A percentile compares a stretch with the other conserved stretches of the same genome.
Conservation (phyloP, 1,284 basidiomycete species). For the Pseudozyma sp. region DNA sequence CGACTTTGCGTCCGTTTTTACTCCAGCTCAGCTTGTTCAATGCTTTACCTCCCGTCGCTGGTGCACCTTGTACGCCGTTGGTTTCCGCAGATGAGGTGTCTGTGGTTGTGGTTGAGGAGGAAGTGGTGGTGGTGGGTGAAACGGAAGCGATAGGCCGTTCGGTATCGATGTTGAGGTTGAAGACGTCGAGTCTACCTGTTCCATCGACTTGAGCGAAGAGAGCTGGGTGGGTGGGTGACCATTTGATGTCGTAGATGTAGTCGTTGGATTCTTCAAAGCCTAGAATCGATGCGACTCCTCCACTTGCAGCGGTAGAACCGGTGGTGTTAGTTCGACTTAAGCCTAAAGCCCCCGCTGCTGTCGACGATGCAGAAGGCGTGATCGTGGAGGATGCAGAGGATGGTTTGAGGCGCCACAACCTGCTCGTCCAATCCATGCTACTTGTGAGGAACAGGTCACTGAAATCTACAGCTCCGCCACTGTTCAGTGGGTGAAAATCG, state of each 20-base stretch:
- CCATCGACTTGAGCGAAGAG: constrained; percentile 94
- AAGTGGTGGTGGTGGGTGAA: not conserved
- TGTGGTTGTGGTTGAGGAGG: not conserved
- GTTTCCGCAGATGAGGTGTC: not conserved
- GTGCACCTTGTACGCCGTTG: not conserved
- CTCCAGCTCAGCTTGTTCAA: constrained; percentile 98
- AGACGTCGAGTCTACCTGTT: constrained; percentile 91
- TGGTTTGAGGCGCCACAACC: constrained; percentile 56
- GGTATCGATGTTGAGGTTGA: constrained; percentile 93
- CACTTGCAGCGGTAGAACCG: not conserved
- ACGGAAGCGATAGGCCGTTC: constrained; percentile 72
- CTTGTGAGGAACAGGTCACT: constrained; percentile 87
- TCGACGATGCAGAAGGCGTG: not conserved
- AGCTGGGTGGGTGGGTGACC: constrained; percentile 95
- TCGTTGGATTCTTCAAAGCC: constrained; percentile 91
- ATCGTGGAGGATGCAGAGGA: not conserved
- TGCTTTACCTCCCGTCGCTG: constrained; percentile 70
- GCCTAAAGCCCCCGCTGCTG: not conserved
- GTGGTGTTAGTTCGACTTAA: not conserved
- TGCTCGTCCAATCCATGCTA: constrained; percentile 65
- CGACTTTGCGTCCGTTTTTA: constrained; percentile 84
- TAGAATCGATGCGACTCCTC: constrained; percentile 11
- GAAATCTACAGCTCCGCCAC: constrained; percentile 78
- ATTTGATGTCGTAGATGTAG: constrained; percentile 98
- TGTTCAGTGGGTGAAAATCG: constrained; percentile 83